Base-by-base conservation (phyloP, 2,329 filamentous ascomycete genomes). In the Diplocarpon rosae region DNA sequence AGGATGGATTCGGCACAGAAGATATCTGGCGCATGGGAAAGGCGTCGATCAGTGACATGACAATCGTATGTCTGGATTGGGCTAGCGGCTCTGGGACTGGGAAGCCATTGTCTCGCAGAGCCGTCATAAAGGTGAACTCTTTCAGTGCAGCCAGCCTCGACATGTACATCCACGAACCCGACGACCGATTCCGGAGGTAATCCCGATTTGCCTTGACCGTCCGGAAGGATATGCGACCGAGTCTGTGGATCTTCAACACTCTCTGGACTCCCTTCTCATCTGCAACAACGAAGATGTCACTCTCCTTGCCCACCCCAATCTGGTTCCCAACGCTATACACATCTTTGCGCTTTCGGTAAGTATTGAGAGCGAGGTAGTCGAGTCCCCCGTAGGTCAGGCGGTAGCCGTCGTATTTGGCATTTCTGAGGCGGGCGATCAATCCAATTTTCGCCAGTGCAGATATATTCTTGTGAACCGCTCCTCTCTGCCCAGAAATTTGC, bases 121-220 rank as follows among this genome's bases (percentile, higher is more conserved):
- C 87, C 53, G 83, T 80, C 88, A 98, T 94, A 65, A 96, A 96
- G 3, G 89, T 83, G 63, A 77, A 94, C 64, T 98, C 92, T 62
- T 93, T 95, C 71, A 92, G 79, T 11, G 92, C 92, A 7, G 93
- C 89, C 30, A 98, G 73, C 33, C 87, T 76, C 11, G 86, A 94
- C 65, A 98, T 86, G 64, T 98, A 95, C 89, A 96, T 95, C 92
- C 92, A 98, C 34, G 85, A 92, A 5, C 80, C 88, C 13, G 82
- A 82, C 46, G 73, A 74, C 47, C 82, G 76, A 56, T 92, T 87
- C 55, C 84, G 82, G 44, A 96, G 78, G 65, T 98, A 98, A 66
- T 98, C 92, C 54, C 92, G 78, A 68, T 96, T 96, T 24, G 85
- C 81, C 67, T 95, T 95, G 60, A 98, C 90, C 32, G 87, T 89